Conservation (phyloP, 1,284 basidiomycete species). For the Apiotrichum gamsii region DNA sequence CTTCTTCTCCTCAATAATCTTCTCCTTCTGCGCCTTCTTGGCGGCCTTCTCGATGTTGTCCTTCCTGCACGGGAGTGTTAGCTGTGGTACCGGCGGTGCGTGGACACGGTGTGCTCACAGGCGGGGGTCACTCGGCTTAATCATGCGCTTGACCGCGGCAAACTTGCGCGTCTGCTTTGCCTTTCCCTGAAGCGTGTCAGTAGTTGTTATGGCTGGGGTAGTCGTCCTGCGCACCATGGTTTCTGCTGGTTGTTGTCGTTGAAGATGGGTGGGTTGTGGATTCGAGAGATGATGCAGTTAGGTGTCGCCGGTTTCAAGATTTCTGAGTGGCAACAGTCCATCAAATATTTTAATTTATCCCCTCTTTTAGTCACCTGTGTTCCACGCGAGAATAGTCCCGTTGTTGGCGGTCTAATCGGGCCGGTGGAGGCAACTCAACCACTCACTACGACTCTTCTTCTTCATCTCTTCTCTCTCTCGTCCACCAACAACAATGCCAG, state of each 20-base stretch:
- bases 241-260: neutral
- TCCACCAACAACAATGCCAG: conserved; percentile 11
- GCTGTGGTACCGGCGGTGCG: no score
- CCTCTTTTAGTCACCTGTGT: neutral
- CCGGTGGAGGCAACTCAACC: neutral
- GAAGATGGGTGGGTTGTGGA: no score
- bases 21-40: conserved; percentile 49
- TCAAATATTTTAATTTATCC: neutral
- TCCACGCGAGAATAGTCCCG: neutral
- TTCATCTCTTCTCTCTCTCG: conserved; percentile 2
- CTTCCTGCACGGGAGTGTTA: no score
- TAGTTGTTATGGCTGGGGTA: neutral
- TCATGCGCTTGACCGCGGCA: conserved; percentile 86
- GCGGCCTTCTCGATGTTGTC: conserved; percentile 50
- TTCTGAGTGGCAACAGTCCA: conserved; percentile 9
- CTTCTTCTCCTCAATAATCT: conserved; percentile 46
- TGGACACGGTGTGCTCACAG: conserved; percentile 75
- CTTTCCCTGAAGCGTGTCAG: conserved; percentile 80
- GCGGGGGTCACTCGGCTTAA: conserved; percentile 90
- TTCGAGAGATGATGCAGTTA: no score
- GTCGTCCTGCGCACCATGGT: neutral
- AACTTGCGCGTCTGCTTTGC: conserved; percentile 94
- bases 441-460: conserved; percentile 4
- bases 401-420: neutral
- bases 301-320: conserved; percentile 9